phyloP scores from a whole-genome alignment of 306 rosid genomes.

The Crataegus laevigata region DNA sequence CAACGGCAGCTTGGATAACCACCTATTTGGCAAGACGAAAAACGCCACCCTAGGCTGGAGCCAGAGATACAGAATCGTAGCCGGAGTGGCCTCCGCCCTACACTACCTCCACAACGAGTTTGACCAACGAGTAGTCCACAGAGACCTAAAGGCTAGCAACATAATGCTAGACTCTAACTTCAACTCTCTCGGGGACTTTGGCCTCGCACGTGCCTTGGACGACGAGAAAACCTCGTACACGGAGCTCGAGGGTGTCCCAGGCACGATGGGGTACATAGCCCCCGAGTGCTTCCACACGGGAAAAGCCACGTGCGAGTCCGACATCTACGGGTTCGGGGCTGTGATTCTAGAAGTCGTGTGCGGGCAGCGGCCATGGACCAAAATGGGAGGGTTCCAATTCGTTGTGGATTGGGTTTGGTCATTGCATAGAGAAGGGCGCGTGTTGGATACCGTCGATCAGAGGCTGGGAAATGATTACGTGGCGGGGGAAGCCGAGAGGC shows the following conservation, averaged over 20 bases:
- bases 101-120: slow-evolving; percentile 64
- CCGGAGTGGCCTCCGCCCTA: slow-evolving; percentile 64
- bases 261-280: slow-evolving; percentile 75
- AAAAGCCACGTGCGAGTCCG: slow-evolving; percentile 57
- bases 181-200: slow-evolving; percentile 63
- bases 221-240: slow-evolving; percentile 56
- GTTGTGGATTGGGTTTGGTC: slow-evolving; percentile 78
- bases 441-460: slow-evolving; percentile 43
- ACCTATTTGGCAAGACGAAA: slow-evolving; percentile 46
- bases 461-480: slow-evolving; percentile 38
- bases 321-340: slow-evolving; percentile 55
- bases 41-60: slow-evolving; percentile 44
- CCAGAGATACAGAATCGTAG: slow-evolving; percentile 46
- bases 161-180: slow-evolving; percentile 59
- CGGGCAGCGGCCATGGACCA: slow-evolving; percentile 62
- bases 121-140: slow-evolving; percentile 58
- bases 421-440: slow-evolving; percentile 44
- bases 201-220: slow-evolving; percentile 63
- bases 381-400: slow-evolving; percentile 33
- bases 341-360: slow-evolving; percentile 61
- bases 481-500: slow-evolving; percentile 50
- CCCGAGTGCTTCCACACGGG: slow-evolving; percentile 82
- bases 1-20: slow-evolving; percentile 68
- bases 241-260: slow-evolving; percentile 51
- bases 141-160: slow-evolving; percentile 76